These are phyloP conservation scores for Mucor ambiguus DNA, from an alignment of 371 early-diverging fungal genomes.

Conservation along the genomic window DNA sequence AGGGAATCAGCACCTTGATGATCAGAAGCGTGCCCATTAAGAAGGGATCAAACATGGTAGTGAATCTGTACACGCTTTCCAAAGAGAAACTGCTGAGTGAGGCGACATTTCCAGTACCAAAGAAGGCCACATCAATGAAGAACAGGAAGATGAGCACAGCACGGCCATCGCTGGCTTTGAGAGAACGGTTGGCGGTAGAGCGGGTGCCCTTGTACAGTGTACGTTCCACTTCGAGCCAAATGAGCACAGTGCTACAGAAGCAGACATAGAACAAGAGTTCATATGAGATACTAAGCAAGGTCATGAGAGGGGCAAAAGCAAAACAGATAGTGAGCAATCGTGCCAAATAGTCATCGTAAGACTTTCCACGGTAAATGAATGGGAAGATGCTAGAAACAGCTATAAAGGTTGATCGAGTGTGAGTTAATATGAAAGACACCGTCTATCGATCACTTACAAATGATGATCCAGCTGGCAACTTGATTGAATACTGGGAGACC, in stretches of 20 bases:
- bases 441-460: slow-evolving; percentile 51
- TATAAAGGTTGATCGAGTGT: slow-evolving; percentile 15
- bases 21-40: slow-evolving; percentile 86
- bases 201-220: slow-evolving; percentile 38
- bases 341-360: slow-evolving; percentile 74
- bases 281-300: slow-evolving; percentile 85
- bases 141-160: slow-evolving; percentile 80
- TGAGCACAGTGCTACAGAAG: slow-evolving; percentile 70
- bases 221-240: slow-evolving; percentile 86
- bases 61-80: slow-evolving; percentile 89
- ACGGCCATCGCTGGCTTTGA: slow-evolving; percentile 66
- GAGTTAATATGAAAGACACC: neutral
- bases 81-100: slow-evolving; percentile 86
- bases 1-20: slow-evolving; percentile 89
- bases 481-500: slow-evolving; percentile 77
- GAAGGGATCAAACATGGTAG: slow-evolving; percentile 90
- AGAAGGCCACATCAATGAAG: slow-evolving; percentile 92
- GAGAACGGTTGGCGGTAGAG: slow-evolving; percentile 17
- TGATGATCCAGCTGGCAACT: slow-evolving; percentile 66
- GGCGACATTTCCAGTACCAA: slow-evolving; percentile 96
- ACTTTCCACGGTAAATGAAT: slow-evolving; percentile 61
- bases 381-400: slow-evolving; percentile 63
- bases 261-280: slow-evolving; percentile 89
- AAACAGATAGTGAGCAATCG: slow-evolving; percentile 82
- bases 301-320: slow-evolving; percentile 87